Conservation (phyloP, 108 stramenopile genomes). For the Schizochytrium sp. region DNA sequence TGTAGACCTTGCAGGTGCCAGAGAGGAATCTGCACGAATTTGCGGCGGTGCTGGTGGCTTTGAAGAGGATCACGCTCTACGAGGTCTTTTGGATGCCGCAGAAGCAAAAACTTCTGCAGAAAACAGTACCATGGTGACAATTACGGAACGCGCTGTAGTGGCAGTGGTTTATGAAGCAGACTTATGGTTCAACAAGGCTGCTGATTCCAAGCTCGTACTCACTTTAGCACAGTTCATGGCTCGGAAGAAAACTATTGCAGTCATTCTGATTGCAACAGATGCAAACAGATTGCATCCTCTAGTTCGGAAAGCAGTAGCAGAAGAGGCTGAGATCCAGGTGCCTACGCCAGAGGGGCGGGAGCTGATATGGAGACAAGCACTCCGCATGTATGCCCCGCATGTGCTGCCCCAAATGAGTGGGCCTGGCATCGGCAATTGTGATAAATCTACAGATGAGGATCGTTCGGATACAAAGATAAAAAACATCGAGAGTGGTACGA, state of each 20-base stretch:
- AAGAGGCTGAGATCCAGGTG: not conserved
- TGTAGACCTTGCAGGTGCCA: slow-evolving; percentile 11
- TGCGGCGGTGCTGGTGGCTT: slow-evolving; percentile 14
- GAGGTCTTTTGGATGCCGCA: not conserved
- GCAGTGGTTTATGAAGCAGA: slow-evolving; percentile 29
- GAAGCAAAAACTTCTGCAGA: no score
- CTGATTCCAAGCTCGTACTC: slow-evolving; percentile 10
- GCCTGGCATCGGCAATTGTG: no score
- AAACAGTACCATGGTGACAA: not conserved
- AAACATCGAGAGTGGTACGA: not conserved
- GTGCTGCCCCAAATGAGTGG: not conserved
- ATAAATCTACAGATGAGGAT: no score
- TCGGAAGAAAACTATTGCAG: not conserved
- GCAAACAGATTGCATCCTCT: not conserved
- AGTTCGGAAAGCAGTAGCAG: not conserved
- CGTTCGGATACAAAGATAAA: no score
- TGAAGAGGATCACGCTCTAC: slow-evolving; percentile 8
- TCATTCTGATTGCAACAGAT: not conserved
- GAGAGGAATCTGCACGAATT: not conserved
- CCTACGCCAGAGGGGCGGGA: not conserved
- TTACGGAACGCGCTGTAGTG: not conserved
- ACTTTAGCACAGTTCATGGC: slow-evolving; percentile 2
- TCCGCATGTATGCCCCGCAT: not conserved
- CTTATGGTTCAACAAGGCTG: not conserved
- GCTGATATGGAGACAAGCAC: not conserved